Base-by-base conservation (phyloP, 23 red algal genomes). In the Gracilaria domingensis region DNA sequence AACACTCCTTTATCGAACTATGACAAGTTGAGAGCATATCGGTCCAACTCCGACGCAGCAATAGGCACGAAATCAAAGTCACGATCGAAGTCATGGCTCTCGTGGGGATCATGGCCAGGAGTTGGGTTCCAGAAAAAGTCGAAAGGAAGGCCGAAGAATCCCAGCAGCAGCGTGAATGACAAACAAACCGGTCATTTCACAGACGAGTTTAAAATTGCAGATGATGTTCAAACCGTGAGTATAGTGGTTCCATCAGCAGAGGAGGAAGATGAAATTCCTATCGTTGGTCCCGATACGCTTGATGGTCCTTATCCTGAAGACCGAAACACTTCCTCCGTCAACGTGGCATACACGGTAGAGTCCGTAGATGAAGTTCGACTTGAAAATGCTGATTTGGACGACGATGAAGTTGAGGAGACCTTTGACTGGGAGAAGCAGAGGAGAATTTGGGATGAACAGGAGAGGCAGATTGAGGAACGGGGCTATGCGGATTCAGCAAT, bases 391-490 rank as follows among this genome's bases (percentile, higher is more conserved):
- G 40, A 24, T 20, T 20, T 72, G 24, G 84, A 87, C 1, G 76
- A 81, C 18, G 67, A 33, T 3, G 80, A 28, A 70, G 76, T 4
- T 21, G 79, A 45, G 29, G 77, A 47, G 28, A 48, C 12, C 18
- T 93, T 93, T 85, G 79, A 93, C 36, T 83, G 89, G 80, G 79
- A 85, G 59, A 83, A 82, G 66, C 89, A 93, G 26, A 64, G 89
- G 17, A 32, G 60, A 48, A 93, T 84, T 13, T 83, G 89, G 79
- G 80, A 93, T 18, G 89, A 86, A 44, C 82, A 84, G 18, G 93
- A 88, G 90, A 44, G 90, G n/a, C 80, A 85, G 35, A 78, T 85
- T 35, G 45, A 55, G 53, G 81, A 80, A 70, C 57, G 80, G 48
- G 90, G 90, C 4, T 82, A 42, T 70, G 90, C 79, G 24, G 81